Conservation (phyloP, 345 rosid species). For the Corchorus capsularis region DNA sequence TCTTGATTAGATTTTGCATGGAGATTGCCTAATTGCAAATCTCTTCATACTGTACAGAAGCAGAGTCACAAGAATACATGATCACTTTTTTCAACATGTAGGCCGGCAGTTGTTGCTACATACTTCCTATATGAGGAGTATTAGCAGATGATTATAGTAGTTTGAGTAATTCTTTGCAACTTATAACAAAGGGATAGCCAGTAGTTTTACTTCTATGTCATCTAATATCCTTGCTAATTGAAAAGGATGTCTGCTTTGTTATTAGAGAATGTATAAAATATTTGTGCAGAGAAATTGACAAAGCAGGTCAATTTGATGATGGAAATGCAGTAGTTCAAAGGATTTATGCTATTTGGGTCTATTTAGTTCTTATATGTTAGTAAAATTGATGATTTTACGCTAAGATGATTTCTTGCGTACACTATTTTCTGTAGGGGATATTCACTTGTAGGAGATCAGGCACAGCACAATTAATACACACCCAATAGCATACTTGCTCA, state of each 20-base stretch:
- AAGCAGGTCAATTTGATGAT: neutral
- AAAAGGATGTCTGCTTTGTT: neutral
- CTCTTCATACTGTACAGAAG: constrained; percentile 17
- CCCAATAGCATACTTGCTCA: neutral
- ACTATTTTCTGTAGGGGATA: neutral
- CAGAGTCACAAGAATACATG: neutral
- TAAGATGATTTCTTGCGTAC: neutral
- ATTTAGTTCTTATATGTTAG: neutral
- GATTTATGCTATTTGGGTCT: neutral
- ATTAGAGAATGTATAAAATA: neutral
- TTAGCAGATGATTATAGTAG: neutral
- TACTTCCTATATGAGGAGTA: neutral
- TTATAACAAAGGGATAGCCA: neutral
- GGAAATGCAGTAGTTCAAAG: neutral
- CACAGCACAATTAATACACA: neutral
- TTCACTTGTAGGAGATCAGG: neutral
- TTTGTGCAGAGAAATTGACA: neutral
- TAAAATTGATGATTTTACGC: neutral
- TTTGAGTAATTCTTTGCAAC: constrained; percentile 12
- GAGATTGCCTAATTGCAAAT: neutral
- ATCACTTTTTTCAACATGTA: neutral
- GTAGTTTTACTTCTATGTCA: neutral
- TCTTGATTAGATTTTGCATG: neutral
- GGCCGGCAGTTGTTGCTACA: neutral
- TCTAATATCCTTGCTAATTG: neutral